Evolutionary conservation across 306 rosid genomes (phyloP), one percentile per base, ranked within the genome.

Genomic region (Trifolium subterraneum): DNA sequence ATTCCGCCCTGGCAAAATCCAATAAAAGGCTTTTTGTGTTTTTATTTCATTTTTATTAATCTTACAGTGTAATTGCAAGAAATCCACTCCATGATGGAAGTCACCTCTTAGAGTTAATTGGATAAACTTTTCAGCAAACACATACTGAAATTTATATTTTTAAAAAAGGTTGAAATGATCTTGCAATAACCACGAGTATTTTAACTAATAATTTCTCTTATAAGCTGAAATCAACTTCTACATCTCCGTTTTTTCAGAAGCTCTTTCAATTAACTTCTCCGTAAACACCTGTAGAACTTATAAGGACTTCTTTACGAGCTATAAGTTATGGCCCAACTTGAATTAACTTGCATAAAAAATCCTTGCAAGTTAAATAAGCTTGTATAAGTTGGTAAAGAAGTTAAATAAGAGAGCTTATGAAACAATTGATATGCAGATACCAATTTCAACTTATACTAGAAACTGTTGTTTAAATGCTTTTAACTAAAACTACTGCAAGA

Each of bases 141-240:
- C 7, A n/a, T 38, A 35, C 13, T n/a, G n/a, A n/a, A n/a, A n/a
- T n/a, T n/a, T n/a, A n/a, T n/a, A n/a, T n/a, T n/a, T n/a, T n/a
- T n/a, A n/a, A n/a, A n/a, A n/a, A n/a, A n/a, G 7, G 70, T 18
- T 64, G 50, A 38, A 38, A 63, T 18, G 27, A 38, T 31, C 69
- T 64, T 64, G 69, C 31, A 64, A 64, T 39, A 64, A 38, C 50
- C 69, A 65, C 13, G 20, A 22, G 36, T 12, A 11, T 11, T 41
- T 41, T 41, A 41, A 39, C 12, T 65, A 65, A 65, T 2, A 20
- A 18, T 35, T 65, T 65, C 70, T 39, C 33, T 41, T 12, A 19
- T 3, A 66, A 66, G 6, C 1, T 12, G 18, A 66, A 22, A 22
- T 20, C 13, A 22, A 42, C 71, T 41, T 66, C 4, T 7, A 18